These are phyloP conservation scores for Backusella luteola DNA, from an alignment of 192 early-diverging fungal genomes.

Conservation along the genomic window DNA sequence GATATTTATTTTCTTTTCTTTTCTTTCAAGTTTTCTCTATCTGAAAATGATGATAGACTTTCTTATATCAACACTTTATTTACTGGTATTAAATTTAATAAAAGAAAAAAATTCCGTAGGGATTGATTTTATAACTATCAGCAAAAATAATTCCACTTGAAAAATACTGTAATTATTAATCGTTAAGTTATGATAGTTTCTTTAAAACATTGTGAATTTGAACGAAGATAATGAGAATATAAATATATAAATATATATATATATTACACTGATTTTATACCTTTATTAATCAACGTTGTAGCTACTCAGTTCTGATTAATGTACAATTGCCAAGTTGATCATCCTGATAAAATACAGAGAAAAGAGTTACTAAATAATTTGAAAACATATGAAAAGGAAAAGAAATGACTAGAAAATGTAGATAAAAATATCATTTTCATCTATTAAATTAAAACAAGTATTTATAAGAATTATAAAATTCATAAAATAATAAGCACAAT, in stretches of 20 bases:
- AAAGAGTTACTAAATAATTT: background rate
- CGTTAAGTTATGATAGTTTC: too few relatives aligned
- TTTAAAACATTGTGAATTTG: too few relatives aligned
- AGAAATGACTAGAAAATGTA: background rate
- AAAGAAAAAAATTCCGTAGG: too few relatives aligned
- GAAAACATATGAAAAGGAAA: background rate
- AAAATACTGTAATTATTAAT: too few relatives aligned
- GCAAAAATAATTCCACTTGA: too few relatives aligned
- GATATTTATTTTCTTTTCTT: too few relatives aligned
- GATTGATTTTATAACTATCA: too few relatives aligned
- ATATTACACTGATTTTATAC: background rate
- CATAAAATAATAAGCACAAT: background rate
- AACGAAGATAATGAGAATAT: background rate
- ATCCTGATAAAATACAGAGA: background rate
- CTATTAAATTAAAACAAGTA: background rate
- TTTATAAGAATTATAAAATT: background rate
- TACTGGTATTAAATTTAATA: too few relatives aligned
- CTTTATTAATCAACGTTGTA: background rate
- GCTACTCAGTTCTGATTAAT: background rate
- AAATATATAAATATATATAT: background rate
- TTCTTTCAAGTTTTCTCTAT: too few relatives aligned
- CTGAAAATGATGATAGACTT: too few relatives aligned
- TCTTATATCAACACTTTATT: too few relatives aligned
- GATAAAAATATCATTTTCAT: background rate
- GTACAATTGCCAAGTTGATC: background rate